Conservation (phyloP, 2,329 filamentous ascomycete species). For the Phialemonium atrogriseum region DNA sequence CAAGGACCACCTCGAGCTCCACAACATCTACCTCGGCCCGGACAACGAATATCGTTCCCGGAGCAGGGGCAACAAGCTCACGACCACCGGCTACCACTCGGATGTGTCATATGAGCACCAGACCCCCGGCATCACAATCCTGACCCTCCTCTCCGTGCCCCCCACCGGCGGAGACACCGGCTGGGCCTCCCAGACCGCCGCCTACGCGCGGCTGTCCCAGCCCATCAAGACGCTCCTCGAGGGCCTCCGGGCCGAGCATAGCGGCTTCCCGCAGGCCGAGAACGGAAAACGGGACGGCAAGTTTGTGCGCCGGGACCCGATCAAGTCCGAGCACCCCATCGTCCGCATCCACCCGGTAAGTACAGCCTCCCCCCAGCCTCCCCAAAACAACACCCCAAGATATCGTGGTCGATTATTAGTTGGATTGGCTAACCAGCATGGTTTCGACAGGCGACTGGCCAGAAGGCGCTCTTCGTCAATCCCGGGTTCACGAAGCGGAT, state of each 20-base stretch:
- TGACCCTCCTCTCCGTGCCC: constrained; percentile 27
- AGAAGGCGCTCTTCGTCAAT: constrained; percentile 21
- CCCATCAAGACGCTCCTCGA: constrained; percentile 27
- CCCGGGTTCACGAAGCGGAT: constrained; percentile 30
- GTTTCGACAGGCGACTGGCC: constrained; percentile 12
- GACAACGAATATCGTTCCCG: constrained; percentile 33
- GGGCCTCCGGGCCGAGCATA: constrained; percentile 28
- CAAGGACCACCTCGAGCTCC: constrained; percentile 32
- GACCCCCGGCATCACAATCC: constrained; percentile 30
- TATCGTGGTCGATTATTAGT: no score
- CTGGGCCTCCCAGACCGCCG: constrained; percentile 27
- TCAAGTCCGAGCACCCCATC: constrained; percentile 57
- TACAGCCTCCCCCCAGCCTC: constrained; percentile 19
- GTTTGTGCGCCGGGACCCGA: constrained; percentile 50
- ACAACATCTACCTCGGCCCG: constrained; percentile 37
- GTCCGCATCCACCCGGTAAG: constrained; percentile 58
- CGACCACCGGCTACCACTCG: constrained; percentile 29
- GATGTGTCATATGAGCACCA: constrained; percentile 35
- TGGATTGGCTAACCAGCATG: no score
- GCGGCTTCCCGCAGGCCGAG: constrained; percentile 28
- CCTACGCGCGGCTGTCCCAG: constrained; percentile 26
- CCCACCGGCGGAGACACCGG: constrained; percentile 28
- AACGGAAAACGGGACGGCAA: constrained; percentile 22
- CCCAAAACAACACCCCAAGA: no score
- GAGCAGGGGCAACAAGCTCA: constrained; percentile 23